Conservation (phyloP, 129 eudicot species). For the Arctium lappa region DNA sequence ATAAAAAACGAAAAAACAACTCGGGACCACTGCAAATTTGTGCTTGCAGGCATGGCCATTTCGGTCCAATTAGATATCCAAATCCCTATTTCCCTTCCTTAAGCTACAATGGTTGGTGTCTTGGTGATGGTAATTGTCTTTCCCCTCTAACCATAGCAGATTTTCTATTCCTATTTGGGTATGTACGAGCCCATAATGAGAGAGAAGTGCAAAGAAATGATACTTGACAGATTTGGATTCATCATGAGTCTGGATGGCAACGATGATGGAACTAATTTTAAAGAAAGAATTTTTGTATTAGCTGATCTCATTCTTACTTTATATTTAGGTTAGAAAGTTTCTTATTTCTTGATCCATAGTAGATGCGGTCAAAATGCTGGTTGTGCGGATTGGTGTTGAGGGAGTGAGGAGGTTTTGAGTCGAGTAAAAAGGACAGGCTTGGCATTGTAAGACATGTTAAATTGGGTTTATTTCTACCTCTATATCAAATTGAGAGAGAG, state of each 20-base stretch:
- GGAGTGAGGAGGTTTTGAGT: neutral
- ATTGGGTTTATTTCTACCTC: neutral
- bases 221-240: neutral
- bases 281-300: neutral
- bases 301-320: neutral
- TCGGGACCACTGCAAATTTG: too few species aligned
- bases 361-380: neutral
- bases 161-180: neutral
- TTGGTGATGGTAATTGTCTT: too few species aligned
- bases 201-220: neutral
- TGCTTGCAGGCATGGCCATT: too few species aligned
- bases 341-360: neutral
- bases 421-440: neutral
- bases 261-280: neutral
- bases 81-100: too few species aligned
- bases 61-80: too few species aligned
- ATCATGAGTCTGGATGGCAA: neutral
- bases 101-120: too few species aligned
- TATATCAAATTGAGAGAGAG: neutral
- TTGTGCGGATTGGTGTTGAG: neutral
- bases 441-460: neutral
- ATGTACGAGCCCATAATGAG: neutral
- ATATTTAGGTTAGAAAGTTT: neutral
- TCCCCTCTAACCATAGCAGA: neutral
- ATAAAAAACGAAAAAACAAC: too few species aligned